phyloP scores from a whole-genome alignment of 257 asterid genomes.

The Ophiorrhiza pumila region DNA sequence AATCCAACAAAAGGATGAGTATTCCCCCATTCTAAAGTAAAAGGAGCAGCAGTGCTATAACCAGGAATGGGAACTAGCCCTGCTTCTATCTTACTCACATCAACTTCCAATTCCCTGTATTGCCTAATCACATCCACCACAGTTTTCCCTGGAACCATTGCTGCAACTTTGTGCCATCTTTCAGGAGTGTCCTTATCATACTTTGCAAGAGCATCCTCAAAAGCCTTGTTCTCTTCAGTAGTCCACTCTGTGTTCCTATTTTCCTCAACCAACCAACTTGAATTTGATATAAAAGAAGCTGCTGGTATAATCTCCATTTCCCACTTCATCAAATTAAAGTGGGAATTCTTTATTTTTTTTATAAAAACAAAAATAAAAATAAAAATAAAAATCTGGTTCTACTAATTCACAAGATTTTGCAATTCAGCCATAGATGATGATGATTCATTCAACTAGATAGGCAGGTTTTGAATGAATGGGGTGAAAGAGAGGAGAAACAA shows the following conservation, averaged over 20 bases:
- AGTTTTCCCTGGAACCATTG: constrained; percentile 87
- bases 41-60: constrained; percentile 47
- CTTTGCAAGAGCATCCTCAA: constrained; percentile 86
- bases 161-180: constrained; percentile 86
- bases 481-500: constrained; percentile 23
- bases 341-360: neutral
- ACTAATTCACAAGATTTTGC: constrained; percentile 2
- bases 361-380: neutral
- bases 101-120: constrained; percentile 77
- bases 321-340: constrained; percentile 37
- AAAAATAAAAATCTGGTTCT: neutral
- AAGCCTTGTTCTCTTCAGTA: constrained; percentile 75
- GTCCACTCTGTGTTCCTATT: constrained; percentile 68
- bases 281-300: constrained; percentile 43
- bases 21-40: constrained; percentile 79
- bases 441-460: neutral
- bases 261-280: constrained; percentile 60
- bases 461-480: constrained; percentile 3
- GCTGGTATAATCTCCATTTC: constrained; percentile 87
- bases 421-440: neutral
- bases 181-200: constrained; percentile 82
- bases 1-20: constrained; percentile 42
- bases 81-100: constrained; percentile 86
- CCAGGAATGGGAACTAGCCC: constrained; percentile 81
- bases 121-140: constrained; percentile 75